Percentiles rank a stretch among this genome's conserved stretches.
Evolutionary conservation across 495 filamentous ascomycete genomes (phyloP).

Genomic region (Jackrogersella minutella): DNA sequence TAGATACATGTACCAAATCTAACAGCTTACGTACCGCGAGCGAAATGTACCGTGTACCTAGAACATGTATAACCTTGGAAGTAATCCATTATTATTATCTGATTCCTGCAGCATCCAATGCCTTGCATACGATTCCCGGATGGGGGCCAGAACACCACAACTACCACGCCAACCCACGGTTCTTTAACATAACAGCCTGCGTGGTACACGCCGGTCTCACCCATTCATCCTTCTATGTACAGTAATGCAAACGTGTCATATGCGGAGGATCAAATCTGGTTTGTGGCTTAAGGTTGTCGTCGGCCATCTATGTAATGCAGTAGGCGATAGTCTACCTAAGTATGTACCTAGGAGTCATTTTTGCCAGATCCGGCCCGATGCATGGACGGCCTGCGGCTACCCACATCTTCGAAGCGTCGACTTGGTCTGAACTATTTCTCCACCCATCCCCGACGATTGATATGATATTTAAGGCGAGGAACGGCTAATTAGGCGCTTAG

Average conservation of each 20-base stretch:
- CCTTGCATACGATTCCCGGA: slow-evolving; percentile 15
- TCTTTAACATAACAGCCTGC: not conserved
- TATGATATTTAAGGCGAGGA: not conserved
- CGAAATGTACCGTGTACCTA: not conserved
- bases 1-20: too few species aligned
- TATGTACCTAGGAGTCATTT: not conserved
- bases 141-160: not conserved
- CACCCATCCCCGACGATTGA: slow-evolving; percentile 1
- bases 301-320: not conserved
- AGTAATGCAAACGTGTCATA: not conserved
- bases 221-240: not conserved
- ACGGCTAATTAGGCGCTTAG: slow-evolving; percentile 11
- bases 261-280: not conserved
- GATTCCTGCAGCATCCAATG: slow-evolving; percentile 9
- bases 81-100: slow-evolving; percentile 6
- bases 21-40: not conserved
- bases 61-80: too few species aligned
- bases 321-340: not conserved
- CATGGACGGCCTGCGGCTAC: slow-evolving; percentile 2
- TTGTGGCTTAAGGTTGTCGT: not conserved
- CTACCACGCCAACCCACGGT: not conserved
- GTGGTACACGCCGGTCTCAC: not conserved
- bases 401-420: not conserved
- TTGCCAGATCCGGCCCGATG: slow-evolving; percentile 11
- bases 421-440: not conserved